phyloP scores from a whole-genome alignment of 78 protist species.

The Mantamonas sphyraenae region DNA sequence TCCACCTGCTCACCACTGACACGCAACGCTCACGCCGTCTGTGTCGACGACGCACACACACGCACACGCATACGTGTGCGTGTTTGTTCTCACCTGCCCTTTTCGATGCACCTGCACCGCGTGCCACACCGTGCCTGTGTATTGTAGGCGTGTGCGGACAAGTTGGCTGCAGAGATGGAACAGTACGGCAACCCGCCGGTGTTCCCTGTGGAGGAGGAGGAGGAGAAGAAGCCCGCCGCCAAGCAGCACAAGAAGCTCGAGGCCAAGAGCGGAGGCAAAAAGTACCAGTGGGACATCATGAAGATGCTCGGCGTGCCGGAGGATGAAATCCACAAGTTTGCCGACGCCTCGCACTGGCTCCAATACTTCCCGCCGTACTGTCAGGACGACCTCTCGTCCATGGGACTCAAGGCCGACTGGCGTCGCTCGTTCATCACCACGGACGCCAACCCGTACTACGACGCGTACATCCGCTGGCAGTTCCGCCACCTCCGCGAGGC shows the following conservation, averaged over 20 bases:
- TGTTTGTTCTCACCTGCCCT: no score
- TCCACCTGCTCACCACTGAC: no score
- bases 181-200: constrained; percentile 74
- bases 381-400: constrained; percentile 62
- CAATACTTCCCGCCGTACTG: constrained; percentile 91
- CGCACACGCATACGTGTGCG: no score
- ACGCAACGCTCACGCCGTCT: no score
- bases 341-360: constrained; percentile 90
- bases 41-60: no score
- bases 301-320: constrained; percentile 74
- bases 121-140: no score
- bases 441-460: constrained; percentile 96
- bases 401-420: constrained; percentile 94
- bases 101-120: no score
- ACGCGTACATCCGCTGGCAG: constrained; percentile 98
- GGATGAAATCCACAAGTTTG: constrained; percentile 87
- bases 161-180: constrained; percentile 68
- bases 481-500: constrained; percentile 58
- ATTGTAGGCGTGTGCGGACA: constrained; percentile 73
- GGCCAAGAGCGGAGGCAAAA: constrained; percentile 70
- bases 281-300: constrained; percentile 89
- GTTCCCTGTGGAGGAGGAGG: constrained; percentile 50
- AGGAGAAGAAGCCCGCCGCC: background rate
- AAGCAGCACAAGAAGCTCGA: background rate
- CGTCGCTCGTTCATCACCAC: constrained; percentile 99